Base-by-base conservation (phyloP, 176 grass and related monocot genomes). In the Oryza glumipatula region DNA sequence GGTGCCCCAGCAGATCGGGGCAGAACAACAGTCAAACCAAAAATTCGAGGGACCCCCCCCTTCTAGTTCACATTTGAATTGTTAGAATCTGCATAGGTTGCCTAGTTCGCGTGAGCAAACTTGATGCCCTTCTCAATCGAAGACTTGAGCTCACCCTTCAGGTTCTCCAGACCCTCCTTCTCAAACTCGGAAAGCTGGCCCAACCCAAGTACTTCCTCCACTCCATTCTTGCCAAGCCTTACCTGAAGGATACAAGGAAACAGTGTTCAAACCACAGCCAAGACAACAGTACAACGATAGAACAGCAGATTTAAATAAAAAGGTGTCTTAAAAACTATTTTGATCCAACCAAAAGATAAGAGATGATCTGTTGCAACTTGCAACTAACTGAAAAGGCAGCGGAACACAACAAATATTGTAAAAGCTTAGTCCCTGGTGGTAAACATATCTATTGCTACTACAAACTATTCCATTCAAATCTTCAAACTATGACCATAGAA, bases 61-160 rank as follows among this genome's bases (percentile, higher is more conserved):
- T n/a, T 66, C 22, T 6, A 44, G 10, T 65, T 64, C 70, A 51
- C 15, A 33, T 67, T 43, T 45, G 64, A 76, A 76, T 19, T 32
- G 76, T 84, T 72, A 84, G 76, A 80, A 45, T 64, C 26, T 48
- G 52, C 3, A 45, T 17, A 30, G 19, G 23, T 0, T 9, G 54
- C 33, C 81, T 91, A 91, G 65, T 80, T 88, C 23, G 48, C 45
- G 1, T 64, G 56, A 1, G 90, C 88, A 5, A 96, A 99, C 77
- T 90, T 86, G 86, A 94, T 64, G 11, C 97, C 94, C 88, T 96
- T 96, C 84, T 94, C 97, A 35, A 96, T 99, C n/a, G 97, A 99
- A 65, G 92, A 65, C 83, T 91, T 84, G 30, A 99, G 88, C 47
- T 99, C 94, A 7, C 90, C 82, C 80, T 96, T 96, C 24, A 94